Percentiles rank a stretch among this genome's conserved stretches.
Evolutionary conservation across 352 stramenopile species (phyloP).

Genomic region (Pythium oligandrum): DNA sequence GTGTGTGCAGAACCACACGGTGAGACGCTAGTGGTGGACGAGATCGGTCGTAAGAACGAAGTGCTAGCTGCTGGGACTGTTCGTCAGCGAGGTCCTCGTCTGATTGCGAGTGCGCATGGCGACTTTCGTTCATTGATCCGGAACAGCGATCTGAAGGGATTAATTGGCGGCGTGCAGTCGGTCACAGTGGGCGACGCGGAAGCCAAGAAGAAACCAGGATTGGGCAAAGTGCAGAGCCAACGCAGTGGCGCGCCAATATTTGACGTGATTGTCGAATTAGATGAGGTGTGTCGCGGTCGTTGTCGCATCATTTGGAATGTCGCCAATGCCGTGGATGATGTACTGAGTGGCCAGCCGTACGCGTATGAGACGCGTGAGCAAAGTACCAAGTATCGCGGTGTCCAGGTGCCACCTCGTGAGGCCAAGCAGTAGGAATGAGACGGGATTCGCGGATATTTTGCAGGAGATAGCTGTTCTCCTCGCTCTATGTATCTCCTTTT

Average conservation of each 20-base stretch:
- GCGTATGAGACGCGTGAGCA: no score
- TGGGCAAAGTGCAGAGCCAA: slow-evolving; percentile 40
- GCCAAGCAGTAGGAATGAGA: no score
- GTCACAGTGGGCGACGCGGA: slow-evolving; percentile 57
- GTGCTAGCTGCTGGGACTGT: slow-evolving; percentile 64
- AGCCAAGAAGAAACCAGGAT: slow-evolving; percentile 24
- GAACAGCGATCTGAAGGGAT: slow-evolving; percentile 73
- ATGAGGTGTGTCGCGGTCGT: slow-evolving; percentile 35
- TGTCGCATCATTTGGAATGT: slow-evolving; percentile 70
- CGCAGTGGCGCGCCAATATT: slow-evolving; percentile 62
- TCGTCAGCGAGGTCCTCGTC: slow-evolving; percentile 67
- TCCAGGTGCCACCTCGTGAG: no score
- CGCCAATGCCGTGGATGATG: slow-evolving; percentile 59
- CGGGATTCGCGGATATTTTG: no score
- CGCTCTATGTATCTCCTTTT: no score
- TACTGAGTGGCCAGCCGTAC: no score
- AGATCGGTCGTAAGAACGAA: slow-evolving; percentile 80
- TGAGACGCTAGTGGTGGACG: slow-evolving; percentile 87
- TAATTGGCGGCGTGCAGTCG: slow-evolving; percentile 70
- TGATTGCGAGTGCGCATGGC: slow-evolving; percentile 85
- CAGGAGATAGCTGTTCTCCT: no score
- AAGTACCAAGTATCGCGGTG: no score
- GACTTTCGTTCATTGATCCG: slow-evolving; percentile 79
- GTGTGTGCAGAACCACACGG: slow-evolving; percentile 89
- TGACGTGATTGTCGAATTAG: slow-evolving; percentile 83